Evolutionary conservation across 768 basidiomycete species (phyloP), one percentile per base, ranked within the genome.

Genomic region (Boletus rex-veris): DNA sequence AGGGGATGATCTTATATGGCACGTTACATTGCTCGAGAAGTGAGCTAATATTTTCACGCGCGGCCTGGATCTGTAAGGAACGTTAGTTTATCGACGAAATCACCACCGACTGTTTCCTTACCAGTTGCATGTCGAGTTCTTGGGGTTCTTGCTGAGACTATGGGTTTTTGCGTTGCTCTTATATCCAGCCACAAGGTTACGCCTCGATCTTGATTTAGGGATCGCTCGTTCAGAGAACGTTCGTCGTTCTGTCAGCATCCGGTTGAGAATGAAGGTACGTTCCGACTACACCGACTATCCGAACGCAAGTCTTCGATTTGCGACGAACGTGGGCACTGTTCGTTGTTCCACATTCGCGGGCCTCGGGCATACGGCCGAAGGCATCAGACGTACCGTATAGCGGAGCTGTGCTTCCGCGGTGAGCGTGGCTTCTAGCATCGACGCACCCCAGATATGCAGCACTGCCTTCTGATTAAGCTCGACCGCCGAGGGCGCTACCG

Each of bases 11-110:
- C 21, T 53, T 38, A 19, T 64, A 61, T 16, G 30, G 33, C 7
- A 58, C 40, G 31, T 54, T 50, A 21, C 58, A 64, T 38, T 60
- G 54, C 16, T 55, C 39, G 9, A 64, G 63, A 7, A 61, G 49
- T 2, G 33, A 61, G 18, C 16, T 9, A 37, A 64, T 53, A 7
- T 61, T 61, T 48, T 37, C n/a, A 15, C 53, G 63, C n/a, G 51
- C 33, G 30, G 31, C n/a, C 24, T 61, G 45, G 8, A 44, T 18
- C 62, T 64, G 43, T 19, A 4, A 28, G 4, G 19, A 16, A 30
- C 14, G 45, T 57, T 16, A 50, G 12, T 11, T 36, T 36, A 18
- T 37, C 10, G 24, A 44, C 7, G 9, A 9, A 39, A 4, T 16
- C 5, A 4, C 3, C 7, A 4, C 33, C 4, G 5, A 21, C 4